These are phyloP conservation scores for Mitragyna speciosa DNA, from an alignment of 257 asterid genomes.

Conservation along the genomic window DNA sequence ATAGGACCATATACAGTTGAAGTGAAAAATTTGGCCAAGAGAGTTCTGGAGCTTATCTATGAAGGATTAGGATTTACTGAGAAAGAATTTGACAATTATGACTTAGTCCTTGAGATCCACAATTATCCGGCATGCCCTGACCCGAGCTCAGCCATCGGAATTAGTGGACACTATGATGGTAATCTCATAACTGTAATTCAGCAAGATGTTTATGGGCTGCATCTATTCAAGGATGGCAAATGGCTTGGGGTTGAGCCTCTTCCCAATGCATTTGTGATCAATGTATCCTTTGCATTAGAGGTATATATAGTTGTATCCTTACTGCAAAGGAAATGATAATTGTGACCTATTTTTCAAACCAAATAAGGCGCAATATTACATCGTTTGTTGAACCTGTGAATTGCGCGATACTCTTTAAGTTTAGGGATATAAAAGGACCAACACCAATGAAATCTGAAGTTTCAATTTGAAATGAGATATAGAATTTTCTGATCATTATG, in stretches of 20 bases:
- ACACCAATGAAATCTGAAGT: no score
- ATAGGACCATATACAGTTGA: background rate
- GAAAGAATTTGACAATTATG: background rate
- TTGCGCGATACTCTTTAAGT: no score
- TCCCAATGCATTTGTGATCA: background rate
- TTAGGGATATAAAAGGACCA: no score
- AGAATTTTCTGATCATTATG: no score
- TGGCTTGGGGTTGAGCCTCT: constrained; percentile 22
- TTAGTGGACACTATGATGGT: background rate
- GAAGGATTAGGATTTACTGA: constrained; percentile 13
- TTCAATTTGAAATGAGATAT: no score
- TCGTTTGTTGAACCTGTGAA: no score
- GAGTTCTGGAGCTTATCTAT: background rate
- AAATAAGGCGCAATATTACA: no score
- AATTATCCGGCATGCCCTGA: constrained; percentile 16
- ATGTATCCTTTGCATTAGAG: background rate
- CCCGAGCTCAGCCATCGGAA: constrained; percentile 4
- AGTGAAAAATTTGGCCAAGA: constrained; percentile 1
- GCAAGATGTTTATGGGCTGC: constrained; percentile 7
- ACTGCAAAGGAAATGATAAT: background rate
- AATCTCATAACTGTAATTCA: constrained; percentile 1
- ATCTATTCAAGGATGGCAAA: constrained; percentile 13
- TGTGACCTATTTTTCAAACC: no score
- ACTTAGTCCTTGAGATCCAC: background rate
- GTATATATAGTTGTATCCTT: background rate